Evolutionary conservation across 768 basidiomycete genomes (phyloP), one percentile per base, ranked within the genome.

Genomic region (Ephemerocybe angulata): DNA sequence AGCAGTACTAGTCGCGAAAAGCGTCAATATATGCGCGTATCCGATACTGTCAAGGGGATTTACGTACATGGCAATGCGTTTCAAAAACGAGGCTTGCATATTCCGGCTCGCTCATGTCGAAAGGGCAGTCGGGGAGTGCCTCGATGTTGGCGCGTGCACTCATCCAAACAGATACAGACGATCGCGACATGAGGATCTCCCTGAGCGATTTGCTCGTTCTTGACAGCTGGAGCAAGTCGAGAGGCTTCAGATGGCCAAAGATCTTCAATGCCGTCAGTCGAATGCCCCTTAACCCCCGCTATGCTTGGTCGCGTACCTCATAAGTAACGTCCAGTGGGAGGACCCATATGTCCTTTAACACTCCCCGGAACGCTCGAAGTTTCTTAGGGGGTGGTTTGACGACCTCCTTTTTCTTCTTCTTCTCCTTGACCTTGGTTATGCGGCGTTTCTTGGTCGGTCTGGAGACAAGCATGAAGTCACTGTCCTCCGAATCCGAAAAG

Each of bases 151-250:
- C 37, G 28, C 62, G 60, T 3, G 61, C 63, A 7, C 59, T 41
- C 15, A 54, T 61, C 69, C 69, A 62, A 56, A 73, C 52, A 33
- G 58, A 42, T 21, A 55, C 58, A 19, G 65, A 61, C 25, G 65
- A 74, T 60, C 11, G 72, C 60, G 2, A 22, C 38, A 55, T 40
- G n/a, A 55, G 37, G 11, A 50, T 27, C 44, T 25, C 25, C n/a
- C 74, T 69, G 30, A 77, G 67, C 10, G 56, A 43, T 55, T 70
- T 75, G n/a, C 73, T 68, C 11, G 74, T 77, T 22, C 76, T 67
- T 17, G 74, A 58, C 6, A 78, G 65, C 28, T 58, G 66, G 21
- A 79, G 58, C 21, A 78, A 65, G 59, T 76, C 75, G 2, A 62
- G 22, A 4, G 75, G 72, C 21, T 60, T 58, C 28, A 77, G 55